Percentiles rank a stretch among this genome's conserved stretches.
phyloP scores from a whole-genome alignment of 2,329 filamentous ascomycete species.

The Colletotrichum spinosum region DNA sequence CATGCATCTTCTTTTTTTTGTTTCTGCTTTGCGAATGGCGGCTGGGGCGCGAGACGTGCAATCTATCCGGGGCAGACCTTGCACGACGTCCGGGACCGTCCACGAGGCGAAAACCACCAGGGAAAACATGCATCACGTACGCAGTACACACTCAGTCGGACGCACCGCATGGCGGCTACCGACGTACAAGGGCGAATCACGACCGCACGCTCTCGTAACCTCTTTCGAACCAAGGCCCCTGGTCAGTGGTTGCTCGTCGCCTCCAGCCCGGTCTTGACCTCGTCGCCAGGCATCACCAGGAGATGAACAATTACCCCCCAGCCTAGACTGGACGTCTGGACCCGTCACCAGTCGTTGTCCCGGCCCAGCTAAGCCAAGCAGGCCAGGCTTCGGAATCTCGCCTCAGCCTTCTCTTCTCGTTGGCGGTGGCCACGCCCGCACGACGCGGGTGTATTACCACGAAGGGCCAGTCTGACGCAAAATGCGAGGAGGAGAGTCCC shows the following conservation, averaged over 20 bases:
- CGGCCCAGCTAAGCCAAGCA: no score
- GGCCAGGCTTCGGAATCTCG: not conserved
- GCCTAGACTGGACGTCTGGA: no score
- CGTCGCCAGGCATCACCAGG: no score
- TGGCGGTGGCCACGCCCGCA: not conserved
- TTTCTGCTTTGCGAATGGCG: not conserved
- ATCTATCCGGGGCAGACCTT: conserved; percentile 22
- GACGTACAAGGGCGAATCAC: conserved; percentile 7
- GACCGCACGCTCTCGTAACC: not conserved
- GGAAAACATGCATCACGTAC: no score
- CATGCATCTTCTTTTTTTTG: not conserved
- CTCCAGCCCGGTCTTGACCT: no score
- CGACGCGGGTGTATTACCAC: conserved; percentile 7
- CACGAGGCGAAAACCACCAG: not conserved
- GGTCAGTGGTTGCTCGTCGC: no score
- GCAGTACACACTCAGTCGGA: not conserved
- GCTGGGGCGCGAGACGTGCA: not conserved
- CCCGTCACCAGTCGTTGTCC: no score
- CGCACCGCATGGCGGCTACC: conserved; percentile 4
- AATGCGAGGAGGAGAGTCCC: no score
- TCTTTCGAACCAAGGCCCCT: not conserved
- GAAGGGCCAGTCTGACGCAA: not conserved
- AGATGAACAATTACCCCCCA: no score
- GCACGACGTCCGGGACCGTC: conserved; percentile 6
- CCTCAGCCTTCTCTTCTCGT: not conserved